Base-by-base conservation (phyloP, 2,329 filamentous ascomycete species). In the Calonectria pseudoreteaudii region DNA sequence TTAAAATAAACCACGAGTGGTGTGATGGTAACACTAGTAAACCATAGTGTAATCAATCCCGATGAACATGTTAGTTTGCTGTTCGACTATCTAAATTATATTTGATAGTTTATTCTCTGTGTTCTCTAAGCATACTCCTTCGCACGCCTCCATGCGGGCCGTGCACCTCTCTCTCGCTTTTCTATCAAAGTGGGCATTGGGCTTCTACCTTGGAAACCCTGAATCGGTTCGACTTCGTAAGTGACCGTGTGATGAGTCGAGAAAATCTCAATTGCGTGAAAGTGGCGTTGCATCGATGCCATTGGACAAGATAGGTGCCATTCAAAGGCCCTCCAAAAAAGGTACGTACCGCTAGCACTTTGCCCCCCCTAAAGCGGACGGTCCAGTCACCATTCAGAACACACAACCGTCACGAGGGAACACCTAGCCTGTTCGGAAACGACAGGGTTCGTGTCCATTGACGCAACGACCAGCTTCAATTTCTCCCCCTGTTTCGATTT, bases 331-430 rank as follows among this genome's bases (percentile, higher is more conserved):
- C 41, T 44, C 44, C 44, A 10, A 30, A 62, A 23, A 38, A 14
- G 56, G 56, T 62, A 62, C 56, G 56, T 62, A 62, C 56, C 56
- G 56, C 56, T 7, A 34, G 34, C 23, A 62, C 34, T 28, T 30
- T 62, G 14, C 34, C 70, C 58, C 65, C 44, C 44, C 52, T 52
- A 68, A 64, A 53, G 23, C 36, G 38, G 60, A 65, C 5, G 60
- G 60, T 34, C 60, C 60, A 65, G 38, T 65, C 60, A 58, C 44
- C 56, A 69, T 56, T 52, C 49, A 68, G 34, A 67, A 34, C 31
- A 65, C 18, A 49, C 56, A 50, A 23, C 56, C 56, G 56, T 70
- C 67, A 70, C 67, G 56, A 70, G 67, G 56, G 52, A 71, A 71
- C 70, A 71, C 70, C 62, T 62, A 67, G 52, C 53, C 62, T 53